phyloP scores from a whole-genome alignment of 129 eudicot genomes.

The Tagetes erecta region DNA sequence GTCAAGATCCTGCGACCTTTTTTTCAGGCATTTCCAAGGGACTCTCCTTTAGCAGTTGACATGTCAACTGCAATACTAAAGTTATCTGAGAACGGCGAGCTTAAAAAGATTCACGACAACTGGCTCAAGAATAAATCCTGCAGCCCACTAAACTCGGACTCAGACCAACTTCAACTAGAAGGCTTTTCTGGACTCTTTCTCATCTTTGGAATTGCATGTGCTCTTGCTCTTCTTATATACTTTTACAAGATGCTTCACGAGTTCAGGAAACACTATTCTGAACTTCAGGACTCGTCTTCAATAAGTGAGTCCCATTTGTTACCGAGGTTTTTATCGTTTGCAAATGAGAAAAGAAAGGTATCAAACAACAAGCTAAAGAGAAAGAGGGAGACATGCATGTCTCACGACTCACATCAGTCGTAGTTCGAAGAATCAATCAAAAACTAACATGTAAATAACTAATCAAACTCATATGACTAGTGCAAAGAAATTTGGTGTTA shows the following conservation, averaged over 20 bases:
- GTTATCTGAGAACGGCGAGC: too few relatives aligned
- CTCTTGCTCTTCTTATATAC: conserved; percentile 50
- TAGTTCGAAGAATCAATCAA: conserved; percentile 28
- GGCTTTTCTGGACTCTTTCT: conserved; percentile 81
- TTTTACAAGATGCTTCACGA: conserved; percentile 42
- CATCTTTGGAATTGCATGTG: conserved; percentile 66
- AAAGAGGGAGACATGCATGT: conserved; percentile 43
- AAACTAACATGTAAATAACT: too few relatives aligned
- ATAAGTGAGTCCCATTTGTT: conserved; percentile 35
- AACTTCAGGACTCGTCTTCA: conserved; percentile 24
- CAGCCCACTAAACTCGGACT: conserved; percentile 23
- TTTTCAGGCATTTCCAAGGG: too few relatives aligned
- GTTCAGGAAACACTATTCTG: conserved; percentile 44
- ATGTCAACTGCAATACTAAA: too few relatives aligned
- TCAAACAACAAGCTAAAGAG: conserved; percentile 53
- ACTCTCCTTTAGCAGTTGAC: too few relatives aligned
- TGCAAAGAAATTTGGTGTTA: too few relatives aligned
- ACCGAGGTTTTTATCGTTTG: conserved; percentile 68
- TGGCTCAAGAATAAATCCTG: conserved; percentile 59
- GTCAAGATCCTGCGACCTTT: too few relatives aligned
- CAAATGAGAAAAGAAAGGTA: conserved; percentile 65
- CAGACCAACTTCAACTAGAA: conserved; percentile 61
- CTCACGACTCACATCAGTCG: conserved; percentile 18
- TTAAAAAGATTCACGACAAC: conserved; percentile 60
- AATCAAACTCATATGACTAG: too few relatives aligned